Percentiles rank a stretch among this genome's conserved stretches.
These are phyloP conservation scores for Tetradesmus lagerheimii DNA, from an alignment of 139 green algal species.

Conservation along the genomic window DNA sequence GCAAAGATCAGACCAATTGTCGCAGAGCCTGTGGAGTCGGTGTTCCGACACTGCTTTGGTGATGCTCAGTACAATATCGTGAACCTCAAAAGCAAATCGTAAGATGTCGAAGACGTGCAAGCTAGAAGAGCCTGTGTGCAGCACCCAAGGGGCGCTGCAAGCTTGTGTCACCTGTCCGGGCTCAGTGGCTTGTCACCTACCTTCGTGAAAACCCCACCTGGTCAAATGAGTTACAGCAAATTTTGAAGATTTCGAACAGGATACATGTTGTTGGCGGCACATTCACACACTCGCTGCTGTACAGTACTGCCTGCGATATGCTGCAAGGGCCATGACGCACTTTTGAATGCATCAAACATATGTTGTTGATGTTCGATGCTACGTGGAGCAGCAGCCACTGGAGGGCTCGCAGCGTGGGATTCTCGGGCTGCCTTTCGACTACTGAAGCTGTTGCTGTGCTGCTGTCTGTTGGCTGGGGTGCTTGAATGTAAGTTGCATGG, in stretches of 20 bases:
- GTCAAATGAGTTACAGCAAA: too few species aligned
- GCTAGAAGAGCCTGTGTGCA: too few species aligned
- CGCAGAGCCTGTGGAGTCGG: too few species aligned
- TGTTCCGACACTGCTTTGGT: background rate
- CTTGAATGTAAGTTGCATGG: background rate
- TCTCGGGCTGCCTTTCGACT: background rate
- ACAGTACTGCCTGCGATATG: background rate
- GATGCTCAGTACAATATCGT: background rate
- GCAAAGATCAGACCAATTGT: background rate
- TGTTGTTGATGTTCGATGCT: background rate
- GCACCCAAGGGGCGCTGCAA: too few species aligned
- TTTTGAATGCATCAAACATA: too few species aligned
- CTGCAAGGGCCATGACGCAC: background rate
- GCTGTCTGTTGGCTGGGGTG: background rate
- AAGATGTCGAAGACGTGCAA: too few species aligned
- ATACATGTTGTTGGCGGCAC: too few species aligned
- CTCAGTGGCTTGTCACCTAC: too few species aligned
- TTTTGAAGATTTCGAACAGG: too few species aligned
- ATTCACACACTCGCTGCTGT: background rate
- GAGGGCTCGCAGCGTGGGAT: background rate
- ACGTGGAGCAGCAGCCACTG: background rate
- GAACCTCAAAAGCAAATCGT: too few species aligned
- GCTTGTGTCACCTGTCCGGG: too few species aligned
- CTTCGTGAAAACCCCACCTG: too few species aligned
- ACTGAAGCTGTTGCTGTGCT: slow-evolving; percentile 1